Conservation (phyloP, 345 rosid species). For the Adansonia digitata region DNA sequence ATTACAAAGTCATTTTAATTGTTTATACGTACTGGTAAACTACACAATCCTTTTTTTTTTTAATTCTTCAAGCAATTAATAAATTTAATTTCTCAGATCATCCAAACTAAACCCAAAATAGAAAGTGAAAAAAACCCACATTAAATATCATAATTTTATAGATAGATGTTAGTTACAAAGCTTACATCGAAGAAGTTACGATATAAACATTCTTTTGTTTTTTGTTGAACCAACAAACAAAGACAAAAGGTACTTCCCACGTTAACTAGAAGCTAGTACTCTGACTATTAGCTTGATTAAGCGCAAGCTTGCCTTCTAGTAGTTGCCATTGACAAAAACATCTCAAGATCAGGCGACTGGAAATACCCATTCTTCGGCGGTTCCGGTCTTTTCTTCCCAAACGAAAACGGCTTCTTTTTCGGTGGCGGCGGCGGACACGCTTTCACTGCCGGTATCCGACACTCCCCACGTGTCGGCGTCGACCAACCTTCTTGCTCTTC, state of each 20-base stretch:
- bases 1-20: no score
- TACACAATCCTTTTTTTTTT: no score
- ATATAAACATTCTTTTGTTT: background rate
- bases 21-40: no score
- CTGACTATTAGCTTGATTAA: background rate
- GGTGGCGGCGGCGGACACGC: constrained; percentile 77
- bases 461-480: constrained; percentile 49
- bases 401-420: constrained; percentile 36
- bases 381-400: constrained; percentile 28
- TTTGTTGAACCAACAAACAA: constrained; percentile 5
- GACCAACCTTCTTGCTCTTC: constrained; percentile 8
- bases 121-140: no score
- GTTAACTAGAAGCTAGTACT: background rate
- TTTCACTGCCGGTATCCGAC: constrained; percentile 40
- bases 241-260: background rate
- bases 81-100: no score
- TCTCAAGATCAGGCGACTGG: constrained; percentile 68
- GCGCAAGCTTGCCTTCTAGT: constrained; percentile 6
- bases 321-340: constrained; percentile 29
- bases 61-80: no score
- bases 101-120: no score
- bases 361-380: constrained; percentile 64
- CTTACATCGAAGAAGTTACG: background rate
- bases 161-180: background rate
- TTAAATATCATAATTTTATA: no score